phyloP scores from a whole-genome alignment of 257 asterid genomes.

The Scutellaria barbata region DNA sequence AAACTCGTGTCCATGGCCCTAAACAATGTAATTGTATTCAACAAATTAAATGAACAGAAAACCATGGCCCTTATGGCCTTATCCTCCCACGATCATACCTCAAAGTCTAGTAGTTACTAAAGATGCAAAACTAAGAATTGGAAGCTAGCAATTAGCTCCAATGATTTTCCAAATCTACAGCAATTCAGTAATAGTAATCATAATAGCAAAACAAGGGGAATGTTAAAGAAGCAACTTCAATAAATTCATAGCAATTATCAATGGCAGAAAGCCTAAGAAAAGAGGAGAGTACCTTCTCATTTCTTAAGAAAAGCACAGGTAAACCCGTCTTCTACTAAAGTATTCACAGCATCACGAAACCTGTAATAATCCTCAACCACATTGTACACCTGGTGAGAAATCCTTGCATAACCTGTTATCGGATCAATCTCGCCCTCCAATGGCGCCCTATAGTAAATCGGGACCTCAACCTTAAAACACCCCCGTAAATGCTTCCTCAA shows the following conservation, averaged over 20 bases:
- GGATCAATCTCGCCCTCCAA: slow-evolving; percentile 54
- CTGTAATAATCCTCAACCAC: slow-evolving; percentile 65
- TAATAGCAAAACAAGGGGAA: neutral
- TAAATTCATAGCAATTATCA: neutral
- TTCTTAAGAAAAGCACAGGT: slow-evolving; percentile 53
- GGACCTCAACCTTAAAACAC: slow-evolving; percentile 72
- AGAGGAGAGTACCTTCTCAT: slow-evolving; percentile 42
- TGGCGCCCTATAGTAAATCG: slow-evolving; percentile 62
- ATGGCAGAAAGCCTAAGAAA: neutral
- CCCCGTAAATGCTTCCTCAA: slow-evolving; percentile 72
- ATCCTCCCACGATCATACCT: neutral
- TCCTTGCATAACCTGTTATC: slow-evolving; percentile 80
- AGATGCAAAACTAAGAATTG: slow-evolving; percentile 2
- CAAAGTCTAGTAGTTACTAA: neutral
- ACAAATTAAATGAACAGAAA: neutral
- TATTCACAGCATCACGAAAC: slow-evolving; percentile 74
- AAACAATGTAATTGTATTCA: no score
- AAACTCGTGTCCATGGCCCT: no score
- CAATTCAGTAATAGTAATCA: neutral
- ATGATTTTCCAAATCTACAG: no score
- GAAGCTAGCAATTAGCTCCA: slow-evolving; percentile 5
- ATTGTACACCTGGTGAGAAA: slow-evolving; percentile 91
- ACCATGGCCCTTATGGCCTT: neutral
- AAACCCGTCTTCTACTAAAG: slow-evolving; percentile 58
- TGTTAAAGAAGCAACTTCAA: neutral